Evolutionary conservation across 352 stramenopile genomes (phyloP).

Genomic region (Paralagenidium karlingii): DNA sequence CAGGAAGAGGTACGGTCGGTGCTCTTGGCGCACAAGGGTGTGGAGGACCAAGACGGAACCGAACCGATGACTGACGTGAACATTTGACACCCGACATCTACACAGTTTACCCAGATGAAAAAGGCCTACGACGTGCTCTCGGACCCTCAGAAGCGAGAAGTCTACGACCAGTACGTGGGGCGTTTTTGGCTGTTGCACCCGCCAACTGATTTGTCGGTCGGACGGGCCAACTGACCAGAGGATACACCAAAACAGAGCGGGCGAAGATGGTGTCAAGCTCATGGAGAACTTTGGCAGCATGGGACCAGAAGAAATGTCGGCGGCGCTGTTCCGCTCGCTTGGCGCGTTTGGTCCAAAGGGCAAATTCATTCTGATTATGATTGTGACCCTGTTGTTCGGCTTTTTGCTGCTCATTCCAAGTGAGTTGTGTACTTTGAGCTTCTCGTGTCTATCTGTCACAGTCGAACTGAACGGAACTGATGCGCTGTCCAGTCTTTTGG

Average conservation of each 20-base stretch:
- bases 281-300: slow-evolving; percentile 81
- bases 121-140: slow-evolving; percentile 88
- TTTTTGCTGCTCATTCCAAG: slow-evolving; percentile 81
- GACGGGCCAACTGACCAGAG: not conserved
- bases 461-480: not conserved
- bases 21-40: not conserved
- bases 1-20: slow-evolving; percentile 39
- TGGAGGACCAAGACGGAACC: not conserved
- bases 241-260: slow-evolving; percentile 23
- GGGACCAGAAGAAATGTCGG: slow-evolving; percentile 47
- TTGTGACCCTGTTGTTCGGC: slow-evolving; percentile 58
- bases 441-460: not conserved
- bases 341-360: slow-evolving; percentile 48
- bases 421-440: slow-evolving; percentile 9
- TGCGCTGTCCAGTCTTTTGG: slow-evolving; percentile 73
- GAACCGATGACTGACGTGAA: slow-evolving; percentile 1
- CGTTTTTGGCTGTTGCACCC: not conserved
- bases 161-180: slow-evolving; percentile 57
- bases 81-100: slow-evolving; percentile 11
- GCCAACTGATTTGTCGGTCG: not conserved
- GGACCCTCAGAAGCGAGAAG: slow-evolving; percentile 73
- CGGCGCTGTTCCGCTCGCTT: slow-evolving; percentile 59
- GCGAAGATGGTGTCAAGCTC: slow-evolving; percentile 80
- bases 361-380: slow-evolving; percentile 54
- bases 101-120: slow-evolving; percentile 86